Evolutionary conservation across 192 early-diverging fungal genomes (phyloP).

Genomic region (Phycomyces nitens): DNA sequence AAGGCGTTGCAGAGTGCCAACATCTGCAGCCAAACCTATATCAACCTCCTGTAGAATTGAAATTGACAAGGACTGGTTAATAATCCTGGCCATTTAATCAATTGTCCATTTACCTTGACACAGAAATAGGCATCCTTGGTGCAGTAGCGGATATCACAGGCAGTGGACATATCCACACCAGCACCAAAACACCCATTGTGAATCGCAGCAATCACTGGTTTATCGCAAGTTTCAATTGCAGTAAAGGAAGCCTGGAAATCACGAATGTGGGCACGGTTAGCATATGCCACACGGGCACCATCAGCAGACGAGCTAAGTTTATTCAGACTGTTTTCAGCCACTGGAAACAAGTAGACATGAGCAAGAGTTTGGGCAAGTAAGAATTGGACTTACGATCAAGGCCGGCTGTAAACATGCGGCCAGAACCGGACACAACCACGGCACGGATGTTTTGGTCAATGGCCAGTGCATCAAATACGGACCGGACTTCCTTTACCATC

Average conservation of each 20-base stretch:
- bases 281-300: not conserved
- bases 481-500: conserved; percentile 63
- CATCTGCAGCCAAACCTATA: conserved; percentile 90
- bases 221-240: conserved; percentile 78
- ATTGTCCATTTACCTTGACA: conserved; percentile 58
- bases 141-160: conserved; percentile 89
- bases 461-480: conserved; percentile 56
- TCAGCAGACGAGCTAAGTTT: not conserved
- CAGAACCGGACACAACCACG: conserved; percentile 74
- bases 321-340: not conserved
- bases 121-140: conserved; percentile 75
- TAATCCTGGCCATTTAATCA: not conserved
- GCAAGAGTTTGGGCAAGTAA: conserved; percentile 17
- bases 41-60: conserved; percentile 69
- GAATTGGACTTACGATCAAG: conserved; percentile 65
- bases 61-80: conserved; percentile 4
- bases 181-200: conserved; percentile 85
- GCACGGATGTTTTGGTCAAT: conserved; percentile 66
- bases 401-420: conserved; percentile 85
- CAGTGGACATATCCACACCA: conserved; percentile 83
- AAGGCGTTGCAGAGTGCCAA: conserved; percentile 89
- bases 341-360: conserved; percentile 9
- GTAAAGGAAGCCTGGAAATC: conserved; percentile 66
- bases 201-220: conserved; percentile 86
- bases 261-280: conserved; percentile 7